Base-by-base conservation (phyloP, 2,329 filamentous ascomycete species). In the Paramyrothecium sp. region DNA sequence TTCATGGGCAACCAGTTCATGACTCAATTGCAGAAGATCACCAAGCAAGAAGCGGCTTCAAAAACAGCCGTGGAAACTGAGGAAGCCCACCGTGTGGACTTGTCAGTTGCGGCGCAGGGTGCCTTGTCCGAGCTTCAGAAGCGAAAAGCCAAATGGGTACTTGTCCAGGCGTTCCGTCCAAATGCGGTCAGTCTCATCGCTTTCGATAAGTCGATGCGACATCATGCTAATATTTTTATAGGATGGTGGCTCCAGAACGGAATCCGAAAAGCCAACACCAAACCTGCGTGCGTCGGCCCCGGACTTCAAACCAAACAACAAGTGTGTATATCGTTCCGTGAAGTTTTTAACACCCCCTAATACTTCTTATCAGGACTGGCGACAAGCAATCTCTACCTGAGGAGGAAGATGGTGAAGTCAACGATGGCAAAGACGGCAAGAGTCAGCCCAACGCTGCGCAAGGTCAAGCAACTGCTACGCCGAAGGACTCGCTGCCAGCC, bases 1-100 rank as follows among this genome's bases (percentile, higher is more conserved):
- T 95, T 92, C 72, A 94, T 96, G 82, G 95, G 91, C 34, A 81
- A 79, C 44, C 82, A 84, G 63, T 86, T 89, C 60, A 81, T 83
- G 33, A 78, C 82, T 38, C 81, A 90, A 63, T 79, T 91, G 20
- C 84, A 87, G 62, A 81, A 79, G n/a, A 87, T 93, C 56, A 81
- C 84, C 21, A 81, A 83, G 49, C 79, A 89, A 59, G 86, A 89
- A 66, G 74, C 77, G 7, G 78, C 79, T 5, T 73, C 78, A 17
- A 84, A 83, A 65, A 70, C 71, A 19, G 74, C 75, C 2, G 63
- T 71, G 2, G 78, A 78, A 19, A 80, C 77, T 60, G 82, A 81
- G 61, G 79, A 83, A 54, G 84, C 85, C 46, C 78, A 84, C 54
- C 83, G 90, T 54, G 85, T 88, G n/a, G 90, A 94, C 73, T 75